Evolutionary conservation across 306 rosid species (phyloP).

Genomic region (Benincasa hispida): DNA sequence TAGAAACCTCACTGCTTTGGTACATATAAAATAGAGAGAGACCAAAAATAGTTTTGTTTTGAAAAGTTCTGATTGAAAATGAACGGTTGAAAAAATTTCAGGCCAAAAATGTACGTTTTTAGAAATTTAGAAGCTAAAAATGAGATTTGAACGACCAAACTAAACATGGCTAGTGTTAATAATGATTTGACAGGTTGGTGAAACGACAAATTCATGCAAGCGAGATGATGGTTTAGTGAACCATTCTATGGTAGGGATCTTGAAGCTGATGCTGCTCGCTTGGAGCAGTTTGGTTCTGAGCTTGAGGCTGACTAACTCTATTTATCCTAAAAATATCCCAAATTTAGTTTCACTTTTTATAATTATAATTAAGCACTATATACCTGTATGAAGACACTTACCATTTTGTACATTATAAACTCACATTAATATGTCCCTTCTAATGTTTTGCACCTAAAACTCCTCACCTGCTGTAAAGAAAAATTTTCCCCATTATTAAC

Average conservation of each 20-base stretch:
- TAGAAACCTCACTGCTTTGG: too few relatives aligned
- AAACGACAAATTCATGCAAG: conserved; percentile 81
- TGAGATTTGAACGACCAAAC: too few relatives aligned
- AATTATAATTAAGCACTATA: not conserved
- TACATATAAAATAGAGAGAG: too few relatives aligned
- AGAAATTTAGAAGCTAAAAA: too few relatives aligned
- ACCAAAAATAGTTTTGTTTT: too few relatives aligned
- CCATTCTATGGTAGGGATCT: conserved; percentile 63
- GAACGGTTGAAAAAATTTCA: too few relatives aligned
- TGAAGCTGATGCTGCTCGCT: conserved; percentile 53
- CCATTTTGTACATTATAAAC: not conserved
- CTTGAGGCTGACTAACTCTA: conserved; percentile 53
- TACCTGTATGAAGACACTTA: not conserved
- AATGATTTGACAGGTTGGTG: conserved; percentile 51
- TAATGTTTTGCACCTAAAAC: not conserved
- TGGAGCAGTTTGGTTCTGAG: conserved; percentile 85
- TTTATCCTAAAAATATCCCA: not conserved
- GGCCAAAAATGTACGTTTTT: too few relatives aligned
- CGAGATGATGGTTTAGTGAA: conserved; percentile 65
- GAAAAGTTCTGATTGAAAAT: too few relatives aligned
- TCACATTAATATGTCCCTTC: not conserved
- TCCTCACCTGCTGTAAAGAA: too few relatives aligned
- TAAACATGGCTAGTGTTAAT: not conserved
- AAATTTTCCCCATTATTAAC: too few relatives aligned
- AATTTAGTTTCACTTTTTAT: too few relatives aligned